Evolutionary conservation across 2,329 filamentous ascomycete species (phyloP), one percentile per base, ranked within the genome.

Genomic region (Colletotrichum chlorophyti): DNA sequence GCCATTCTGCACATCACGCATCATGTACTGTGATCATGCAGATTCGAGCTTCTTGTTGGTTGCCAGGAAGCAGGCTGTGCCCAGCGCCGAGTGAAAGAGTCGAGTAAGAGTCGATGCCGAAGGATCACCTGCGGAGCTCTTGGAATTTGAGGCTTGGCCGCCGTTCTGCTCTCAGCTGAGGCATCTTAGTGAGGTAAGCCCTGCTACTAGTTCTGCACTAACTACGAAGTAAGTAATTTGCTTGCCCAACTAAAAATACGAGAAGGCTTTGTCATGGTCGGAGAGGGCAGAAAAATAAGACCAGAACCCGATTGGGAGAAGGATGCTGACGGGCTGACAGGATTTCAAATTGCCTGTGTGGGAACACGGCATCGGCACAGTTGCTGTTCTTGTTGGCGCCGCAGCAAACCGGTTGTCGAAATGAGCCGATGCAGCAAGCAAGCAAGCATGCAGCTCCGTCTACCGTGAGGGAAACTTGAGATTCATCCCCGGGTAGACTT

Each of bases 251-350:
- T 50, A 57, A 59, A 59, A 59, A 59, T 59, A 55, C 43, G 19
- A 43, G 23, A 45, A 12, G 23, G 38, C 5, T 41, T 50, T 50
- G 57, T 50, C 51, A 49, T 32, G 43, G 32, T 37, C n/a, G 37
- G n/a, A n/a, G n/a, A n/a, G n/a, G n/a, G n/a, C n/a, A n/a, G n/a
- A n/a, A 23, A 37, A 8, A 21, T 40, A 34, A 17, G 38, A 51
- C 15, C 17, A 15, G 24, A 31, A 10, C 38, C 40, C 21, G 17
- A 38, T 38, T 14, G 50, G 46, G 24, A 6, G 17, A n/a, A 14
- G 11, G n/a, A 15, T 23, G 40, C 50, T 53, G 50, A 53, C 50
- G 38, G 9, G 57, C 52, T 60, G 57, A 53, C 34, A 53, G 53
- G 53, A 53, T 42, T 40, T 12, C 15, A 19, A 32, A 29, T 24